Percentiles rank a stretch among this genome's conserved stretches.
Evolutionary conservation across 1,139 yeast genomes (phyloP).

Genomic region (Scheffersomyces lignicola): DNA sequence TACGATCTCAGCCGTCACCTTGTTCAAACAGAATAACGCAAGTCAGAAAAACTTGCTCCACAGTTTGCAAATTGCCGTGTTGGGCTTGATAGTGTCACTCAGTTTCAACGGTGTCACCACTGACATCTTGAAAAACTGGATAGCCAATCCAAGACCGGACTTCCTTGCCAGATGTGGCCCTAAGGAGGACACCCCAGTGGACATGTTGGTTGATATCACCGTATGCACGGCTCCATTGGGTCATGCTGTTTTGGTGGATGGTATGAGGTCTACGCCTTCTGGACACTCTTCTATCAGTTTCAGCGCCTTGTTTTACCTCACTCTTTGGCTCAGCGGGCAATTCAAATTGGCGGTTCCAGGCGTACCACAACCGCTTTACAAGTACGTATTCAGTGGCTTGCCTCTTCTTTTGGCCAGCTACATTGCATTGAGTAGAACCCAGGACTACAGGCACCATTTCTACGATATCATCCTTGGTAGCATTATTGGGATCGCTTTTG

Average conservation of each 20-base stretch:
- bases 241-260: constrained; percentile 30
- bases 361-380: constrained; percentile 11
- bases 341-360: constrained; percentile 18
- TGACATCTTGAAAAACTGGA: constrained; percentile 47
- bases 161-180: constrained; percentile 46
- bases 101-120: constrained; percentile 25
- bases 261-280: constrained; percentile 48
- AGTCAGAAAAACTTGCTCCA: constrained; percentile 12
- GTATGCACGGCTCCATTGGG: constrained; percentile 47
- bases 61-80: constrained; percentile 22
- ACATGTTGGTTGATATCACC: constrained; percentile 31
- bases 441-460: constrained; percentile 48
- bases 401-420: constrained; percentile 36
- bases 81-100: constrained; percentile 26
- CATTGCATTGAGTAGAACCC: constrained; percentile 40
- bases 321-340: constrained; percentile 45
- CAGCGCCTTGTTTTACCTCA: constrained; percentile 37
- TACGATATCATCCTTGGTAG: constrained; percentile 42
- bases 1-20: constrained; percentile 12
- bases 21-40: constrained; percentile 6
- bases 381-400: constrained; percentile 15
- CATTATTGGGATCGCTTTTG: constrained; percentile 30
- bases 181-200: constrained; percentile 25
- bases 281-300: constrained; percentile 49
- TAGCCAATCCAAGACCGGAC: constrained; percentile 50